Evolutionary conservation across 2,329 filamentous ascomycete genomes (phyloP).

Genomic region (Aspergillus felis): DNA sequence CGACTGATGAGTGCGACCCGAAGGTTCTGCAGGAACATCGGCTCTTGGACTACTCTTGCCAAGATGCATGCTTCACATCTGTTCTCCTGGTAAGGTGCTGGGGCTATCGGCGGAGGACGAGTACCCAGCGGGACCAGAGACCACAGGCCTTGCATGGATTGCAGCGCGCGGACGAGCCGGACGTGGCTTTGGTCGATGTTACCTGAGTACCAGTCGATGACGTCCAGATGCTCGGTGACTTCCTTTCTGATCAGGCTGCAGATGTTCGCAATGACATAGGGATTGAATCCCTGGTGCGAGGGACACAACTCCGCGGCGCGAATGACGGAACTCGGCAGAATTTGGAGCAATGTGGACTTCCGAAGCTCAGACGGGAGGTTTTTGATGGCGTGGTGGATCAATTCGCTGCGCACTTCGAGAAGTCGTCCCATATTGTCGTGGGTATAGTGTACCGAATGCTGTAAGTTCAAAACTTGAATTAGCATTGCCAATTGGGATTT

Average conservation of each 20-base stretch:
- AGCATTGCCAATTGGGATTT: conserved; percentile 18
- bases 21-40: conserved; percentile 26
- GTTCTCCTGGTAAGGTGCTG: conserved; percentile 27
- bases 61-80: conserved; percentile 38
- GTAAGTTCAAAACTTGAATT: conserved; percentile 20
- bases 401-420: neutral
- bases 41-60: conserved; percentile 25
- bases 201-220: conserved; percentile 16
- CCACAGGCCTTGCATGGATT: conserved; percentile 32
- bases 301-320: conserved; percentile 18
- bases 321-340: conserved; percentile 15
- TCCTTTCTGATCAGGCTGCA: conserved; percentile 20
- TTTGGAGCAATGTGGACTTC: conserved; percentile 10
- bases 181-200: conserved; percentile 9
- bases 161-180: conserved; percentile 16
- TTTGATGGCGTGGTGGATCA: conserved; percentile 7
- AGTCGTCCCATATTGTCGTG: conserved; percentile 7
- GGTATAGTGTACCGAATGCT: neutral
- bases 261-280: conserved; percentile 17
- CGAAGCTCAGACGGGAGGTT: conserved; percentile 8
- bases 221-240: conserved; percentile 19
- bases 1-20: conserved; percentile 28
- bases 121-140: conserved; percentile 7
- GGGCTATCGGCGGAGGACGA: conserved; percentile 7
- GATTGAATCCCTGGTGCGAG: conserved; percentile 21